Percentiles rank a stretch among this genome's conserved stretches.
phyloP scores from a whole-genome alignment of 768 basidiomycete genomes.

The Lentinula sp. region DNA sequence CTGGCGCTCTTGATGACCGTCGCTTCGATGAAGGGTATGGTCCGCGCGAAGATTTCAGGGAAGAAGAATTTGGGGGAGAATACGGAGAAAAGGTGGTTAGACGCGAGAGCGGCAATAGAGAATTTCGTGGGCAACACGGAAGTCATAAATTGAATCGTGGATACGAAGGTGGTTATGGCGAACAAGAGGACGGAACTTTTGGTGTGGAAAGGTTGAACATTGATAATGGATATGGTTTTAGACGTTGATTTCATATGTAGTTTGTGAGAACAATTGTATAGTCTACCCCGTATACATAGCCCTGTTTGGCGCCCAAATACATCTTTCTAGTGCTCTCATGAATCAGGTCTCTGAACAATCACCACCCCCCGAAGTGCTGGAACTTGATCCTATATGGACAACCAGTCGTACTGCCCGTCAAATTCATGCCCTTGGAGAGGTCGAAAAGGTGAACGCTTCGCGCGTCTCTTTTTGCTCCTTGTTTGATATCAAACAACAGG shows the following conservation, averaged over 20 bases:
- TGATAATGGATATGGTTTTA: conserved; percentile 12
- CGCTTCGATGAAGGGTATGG: conserved; percentile 9
- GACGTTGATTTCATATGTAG: too few relatives aligned
- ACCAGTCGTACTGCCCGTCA: conserved; percentile 78
- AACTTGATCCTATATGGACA: conserved; percentile 75
- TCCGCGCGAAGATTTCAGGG: conserved; percentile 7
- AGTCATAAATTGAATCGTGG: conserved; percentile 7
- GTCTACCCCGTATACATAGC: background rate
- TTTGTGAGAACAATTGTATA: background rate
- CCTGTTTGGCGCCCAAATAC: background rate
- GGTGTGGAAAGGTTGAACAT: conserved; percentile 10
- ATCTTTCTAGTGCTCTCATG: conserved; percentile 14
- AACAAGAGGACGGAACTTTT: conserved; percentile 12
- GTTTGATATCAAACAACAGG: conserved; percentile 33
- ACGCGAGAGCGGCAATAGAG: conserved; percentile 2
- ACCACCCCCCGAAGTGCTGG: conserved; percentile 24
- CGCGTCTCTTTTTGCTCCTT: background rate
- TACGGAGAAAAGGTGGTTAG: background rate
- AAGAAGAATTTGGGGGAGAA: conserved; percentile 13
- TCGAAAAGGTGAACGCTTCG: conserved; percentile 55
- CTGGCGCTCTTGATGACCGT: background rate
- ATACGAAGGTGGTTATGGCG: conserved; percentile 11
- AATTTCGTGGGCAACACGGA: background rate
- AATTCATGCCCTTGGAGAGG: conserved; percentile 74
- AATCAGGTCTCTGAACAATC: conserved; percentile 20